Conservation (phyloP, 2,329 filamentous ascomycete species). For the Aspergillus floridensis region DNA sequence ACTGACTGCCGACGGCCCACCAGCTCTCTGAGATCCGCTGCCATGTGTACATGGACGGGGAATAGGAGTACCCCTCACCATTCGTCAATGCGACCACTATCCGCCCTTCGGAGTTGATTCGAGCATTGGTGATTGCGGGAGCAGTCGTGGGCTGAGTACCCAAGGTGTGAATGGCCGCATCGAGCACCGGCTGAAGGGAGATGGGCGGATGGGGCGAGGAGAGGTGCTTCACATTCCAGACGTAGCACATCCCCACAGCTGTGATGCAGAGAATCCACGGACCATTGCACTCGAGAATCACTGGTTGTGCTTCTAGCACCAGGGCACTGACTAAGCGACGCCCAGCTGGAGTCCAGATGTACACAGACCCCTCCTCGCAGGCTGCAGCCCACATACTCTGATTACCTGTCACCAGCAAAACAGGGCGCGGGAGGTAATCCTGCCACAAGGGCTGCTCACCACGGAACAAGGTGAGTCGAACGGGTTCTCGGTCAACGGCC, state of each 20-base stretch:
- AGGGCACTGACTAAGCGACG: conserved; percentile 80
- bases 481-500: conserved; percentile 70
- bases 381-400: conserved; percentile 87
- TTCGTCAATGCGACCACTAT: conserved; percentile 90
- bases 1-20: conserved; percentile 98
- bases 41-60: conserved; percentile 81
- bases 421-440: conserved; percentile 81
- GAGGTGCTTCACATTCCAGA: conserved; percentile 87
- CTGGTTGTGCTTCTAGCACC: conserved; percentile 85
- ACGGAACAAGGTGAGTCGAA: conserved; percentile 76
- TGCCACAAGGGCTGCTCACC: conserved; percentile 84
- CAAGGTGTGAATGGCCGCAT: conserved; percentile 77
- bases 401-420: conserved; percentile 88
- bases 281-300: conserved; percentile 86
- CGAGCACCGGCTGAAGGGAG: conserved; percentile 82
- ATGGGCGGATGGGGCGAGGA: conserved; percentile 84
- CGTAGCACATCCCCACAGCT: conserved; percentile 81
- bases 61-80: conserved; percentile 91
- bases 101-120: conserved; percentile 82
- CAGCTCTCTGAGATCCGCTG: conserved; percentile 93
- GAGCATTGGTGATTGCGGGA: conserved; percentile 84
- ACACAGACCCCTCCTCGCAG: conserved; percentile 87
- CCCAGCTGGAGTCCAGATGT: conserved; percentile 90
- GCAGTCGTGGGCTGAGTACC: conserved; percentile 74
- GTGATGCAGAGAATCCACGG: conserved; percentile 90